Conservation (phyloP, 306 rosid genomes). For the Casuarina equisetifolia region DNA sequence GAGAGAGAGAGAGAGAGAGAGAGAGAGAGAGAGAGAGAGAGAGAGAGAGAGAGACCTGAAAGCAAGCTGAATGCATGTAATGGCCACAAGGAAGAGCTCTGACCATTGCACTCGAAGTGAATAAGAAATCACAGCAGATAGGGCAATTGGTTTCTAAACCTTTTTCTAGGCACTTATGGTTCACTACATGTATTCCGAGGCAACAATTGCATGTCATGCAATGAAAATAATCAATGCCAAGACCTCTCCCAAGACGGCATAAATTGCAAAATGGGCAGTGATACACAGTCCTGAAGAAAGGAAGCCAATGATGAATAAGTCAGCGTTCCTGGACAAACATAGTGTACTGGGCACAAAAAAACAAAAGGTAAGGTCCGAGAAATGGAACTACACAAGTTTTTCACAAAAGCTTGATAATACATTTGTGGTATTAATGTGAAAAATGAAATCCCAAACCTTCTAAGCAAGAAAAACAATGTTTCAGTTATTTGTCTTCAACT, state of each 20-base stretch:
- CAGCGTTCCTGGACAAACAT: not conserved
- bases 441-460: not conserved
- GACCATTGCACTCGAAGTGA: slow-evolving; percentile 95
- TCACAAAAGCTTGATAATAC: not conserved
- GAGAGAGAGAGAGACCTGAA: slow-evolving; percentile 64
- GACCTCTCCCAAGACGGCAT: slow-evolving; percentile 97
- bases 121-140: slow-evolving; percentile 90
- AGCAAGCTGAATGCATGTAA: slow-evolving; percentile 99
- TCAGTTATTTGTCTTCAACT: not conserved
- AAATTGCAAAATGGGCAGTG: slow-evolving; percentile 99
- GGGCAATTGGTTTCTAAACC: slow-evolving; percentile 97
- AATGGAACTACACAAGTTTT: not conserved
- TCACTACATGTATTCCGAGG: slow-evolving; percentile 73
- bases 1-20: slow-evolving; percentile 9
- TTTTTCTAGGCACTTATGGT: slow-evolving; percentile 96
- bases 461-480: not conserved
- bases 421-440: not conserved
- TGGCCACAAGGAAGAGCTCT: slow-evolving; percentile 97
- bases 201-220: slow-evolving; percentile 99
- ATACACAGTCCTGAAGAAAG: slow-evolving; percentile 46
- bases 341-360: not conserved
- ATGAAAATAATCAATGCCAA: slow-evolving; percentile 90
- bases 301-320: not conserved
- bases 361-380: not conserved
- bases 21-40: slow-evolving; percentile 10